phyloP scores from a whole-genome alignment of 139 green algal species.

The Tetradesmus obliquus region DNA sequence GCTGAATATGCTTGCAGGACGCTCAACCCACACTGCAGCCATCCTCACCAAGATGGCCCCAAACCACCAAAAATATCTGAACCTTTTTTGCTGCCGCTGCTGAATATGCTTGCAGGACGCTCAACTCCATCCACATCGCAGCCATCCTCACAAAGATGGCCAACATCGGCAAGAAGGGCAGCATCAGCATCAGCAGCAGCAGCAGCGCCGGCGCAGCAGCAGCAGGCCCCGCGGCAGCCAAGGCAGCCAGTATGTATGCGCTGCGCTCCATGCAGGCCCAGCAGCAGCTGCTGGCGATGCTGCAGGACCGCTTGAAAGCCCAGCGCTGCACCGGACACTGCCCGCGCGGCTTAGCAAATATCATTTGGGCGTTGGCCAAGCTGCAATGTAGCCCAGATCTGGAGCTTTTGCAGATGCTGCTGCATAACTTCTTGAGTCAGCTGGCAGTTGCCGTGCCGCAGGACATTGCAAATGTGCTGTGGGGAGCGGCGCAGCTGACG shows the following conservation, averaged over 20 bases:
- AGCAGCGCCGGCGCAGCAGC: not conserved
- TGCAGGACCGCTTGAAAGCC: not conserved
- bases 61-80: too few relatives aligned
- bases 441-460: constrained; percentile 6
- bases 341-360: constrained; percentile 7
- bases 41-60: too few relatives aligned
- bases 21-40: too few relatives aligned
- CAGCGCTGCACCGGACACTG: not conserved
- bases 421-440: not conserved
- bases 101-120: too few relatives aligned
- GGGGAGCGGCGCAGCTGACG: not conserved
- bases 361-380: constrained; percentile 16
- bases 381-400: not conserved
- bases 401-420: not conserved
- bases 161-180: constrained; percentile 28
- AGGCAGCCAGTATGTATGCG: too few relatives aligned
- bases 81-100: too few relatives aligned
- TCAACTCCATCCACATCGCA: constrained; percentile 26
- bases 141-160: constrained; percentile 32
- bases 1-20: too few relatives aligned
- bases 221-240: not conserved
- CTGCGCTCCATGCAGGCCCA: not conserved
- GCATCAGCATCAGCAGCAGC: constrained; percentile 2
- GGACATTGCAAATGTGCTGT: constrained; percentile 1
- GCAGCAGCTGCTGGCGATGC: not conserved